Base-by-base conservation (phyloP, 345 rosid species). In the Sisymbrium irio region DNA sequence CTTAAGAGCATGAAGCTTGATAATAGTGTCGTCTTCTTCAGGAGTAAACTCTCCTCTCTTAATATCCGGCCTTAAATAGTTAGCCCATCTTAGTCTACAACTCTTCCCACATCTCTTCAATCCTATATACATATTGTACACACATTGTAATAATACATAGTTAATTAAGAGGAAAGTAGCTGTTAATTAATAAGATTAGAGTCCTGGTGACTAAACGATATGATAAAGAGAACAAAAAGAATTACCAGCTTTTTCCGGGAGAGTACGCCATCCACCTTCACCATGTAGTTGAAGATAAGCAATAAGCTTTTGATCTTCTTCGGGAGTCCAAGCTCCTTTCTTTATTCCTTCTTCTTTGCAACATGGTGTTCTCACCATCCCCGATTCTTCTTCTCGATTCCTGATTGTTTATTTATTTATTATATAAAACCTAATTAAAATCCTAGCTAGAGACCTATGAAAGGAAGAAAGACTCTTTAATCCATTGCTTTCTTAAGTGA, bases 11-110 rank as follows among this genome's bases (percentile, higher is more conserved):
- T 82, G 87, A 35, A 82, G 85, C 32, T 75, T 59, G 69, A 84
- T 78, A 30, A 84, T 84, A 32, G 59, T 70, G 30, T 78, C 63
- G 0, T 82, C 85, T 47, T 84, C 88, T 51, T 84, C 74, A 0
- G 55, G 56, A 36, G 65, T 82, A 64, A 84, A 84, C 22, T 78
- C 80, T 15, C 84, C 88, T 82, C 88, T 84, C 64, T 73, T 82
- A 18, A 84, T 80, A n/a, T 81, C 85, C 12, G 87, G 87, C 61
- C 83, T 79, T 8, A 84, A 73, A 40, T 84, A 84, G 71, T 84
- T 84, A 1, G 71, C 63, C 85, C 88, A 84, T 67, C 88, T 78
- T 50, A 84, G 41, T 68, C 88, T 65, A 41, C 88, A 82, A 71
- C 85, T 84, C 76, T 78, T 84, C 35, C 88, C 85, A 37, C 84